Percentiles rank a stretch among this genome's conserved stretches.
Conservation (phyloP, 192 early-diverging fungal genomes). For the Umbelopsis sp. region DNA sequence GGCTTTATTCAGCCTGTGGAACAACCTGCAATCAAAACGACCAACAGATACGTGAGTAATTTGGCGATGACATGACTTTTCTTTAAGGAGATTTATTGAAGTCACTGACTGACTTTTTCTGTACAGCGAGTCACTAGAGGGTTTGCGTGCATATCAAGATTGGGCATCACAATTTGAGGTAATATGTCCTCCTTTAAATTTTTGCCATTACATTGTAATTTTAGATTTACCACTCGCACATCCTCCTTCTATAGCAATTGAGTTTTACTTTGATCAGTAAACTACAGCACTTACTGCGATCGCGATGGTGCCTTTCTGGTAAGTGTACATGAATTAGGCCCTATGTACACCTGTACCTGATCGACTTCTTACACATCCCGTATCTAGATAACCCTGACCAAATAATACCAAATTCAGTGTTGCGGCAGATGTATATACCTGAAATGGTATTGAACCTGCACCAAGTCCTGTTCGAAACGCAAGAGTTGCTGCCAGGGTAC, state of each 20-base stretch:
- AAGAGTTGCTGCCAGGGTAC: constrained; percentile 49
- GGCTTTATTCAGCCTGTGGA: background rate
- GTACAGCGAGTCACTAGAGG: background rate
- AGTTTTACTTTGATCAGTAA: background rate
- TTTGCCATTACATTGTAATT: background rate
- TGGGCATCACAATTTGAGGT: constrained; percentile 8
- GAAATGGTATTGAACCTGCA: constrained; percentile 71
- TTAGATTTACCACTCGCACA: background rate
- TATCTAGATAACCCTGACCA: background rate
- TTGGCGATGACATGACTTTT: background rate
- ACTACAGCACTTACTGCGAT: background rate
- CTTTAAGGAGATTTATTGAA: background rate
- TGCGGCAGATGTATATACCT: constrained; percentile 63
- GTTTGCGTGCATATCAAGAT: background rate
- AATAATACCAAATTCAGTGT: constrained; percentile 16
- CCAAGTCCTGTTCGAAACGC: constrained; percentile 66
- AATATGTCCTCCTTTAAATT: background rate
- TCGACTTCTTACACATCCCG: background rate
- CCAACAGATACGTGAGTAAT: background rate
- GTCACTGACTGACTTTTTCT: background rate
- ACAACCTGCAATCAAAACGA: background rate
- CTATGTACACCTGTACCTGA: background rate
- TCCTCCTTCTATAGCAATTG: background rate
- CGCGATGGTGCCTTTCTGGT: background rate
- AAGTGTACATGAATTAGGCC: background rate